A percentile compares a stretch with the other conserved stretches of the same genome.
Conservation (phyloP, 345 rosid species). For the Moringa oleifera region DNA sequence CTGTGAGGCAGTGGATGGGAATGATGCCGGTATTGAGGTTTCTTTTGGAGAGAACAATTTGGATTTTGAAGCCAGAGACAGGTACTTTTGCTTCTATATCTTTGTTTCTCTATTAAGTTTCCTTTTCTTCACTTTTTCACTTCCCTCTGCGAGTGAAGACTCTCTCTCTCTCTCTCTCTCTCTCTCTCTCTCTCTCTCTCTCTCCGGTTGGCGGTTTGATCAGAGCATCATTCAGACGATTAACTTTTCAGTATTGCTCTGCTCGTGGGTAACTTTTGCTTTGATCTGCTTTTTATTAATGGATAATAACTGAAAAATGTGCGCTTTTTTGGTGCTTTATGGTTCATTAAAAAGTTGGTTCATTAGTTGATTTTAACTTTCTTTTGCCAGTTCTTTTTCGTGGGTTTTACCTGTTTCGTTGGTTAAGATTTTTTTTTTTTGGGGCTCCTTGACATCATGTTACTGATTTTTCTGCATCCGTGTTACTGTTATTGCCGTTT, state of each 20-base stretch:
- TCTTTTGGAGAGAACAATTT: conserved; percentile 46
- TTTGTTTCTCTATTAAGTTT: background rate
- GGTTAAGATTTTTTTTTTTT: background rate
- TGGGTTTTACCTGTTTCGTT: background rate
- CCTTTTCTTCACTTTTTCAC: background rate
- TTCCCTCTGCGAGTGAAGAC: background rate
- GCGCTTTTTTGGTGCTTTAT: background rate
- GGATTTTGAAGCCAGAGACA: conserved; percentile 42
- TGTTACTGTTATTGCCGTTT: too few relatives aligned
- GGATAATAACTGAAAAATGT: background rate
- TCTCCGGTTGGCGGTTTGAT: too few relatives aligned
- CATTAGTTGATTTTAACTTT: background rate
- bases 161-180: too few relatives aligned
- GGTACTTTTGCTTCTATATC: conserved; percentile 23
- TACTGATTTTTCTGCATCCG: too few relatives aligned
- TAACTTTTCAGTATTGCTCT: too few relatives aligned
- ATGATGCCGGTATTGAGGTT: conserved; percentile 28
- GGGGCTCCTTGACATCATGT: too few relatives aligned
- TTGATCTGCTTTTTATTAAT: too few relatives aligned
- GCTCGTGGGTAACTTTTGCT: background rate
- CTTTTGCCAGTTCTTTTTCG: background rate
- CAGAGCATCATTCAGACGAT: too few relatives aligned
- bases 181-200: too few relatives aligned
- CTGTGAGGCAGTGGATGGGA: background rate
- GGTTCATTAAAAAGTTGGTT: background rate